Percentiles rank a stretch among this genome's conserved stretches.
Conservation (phyloP, 257 asterid species). For the Mentha longifolia region DNA sequence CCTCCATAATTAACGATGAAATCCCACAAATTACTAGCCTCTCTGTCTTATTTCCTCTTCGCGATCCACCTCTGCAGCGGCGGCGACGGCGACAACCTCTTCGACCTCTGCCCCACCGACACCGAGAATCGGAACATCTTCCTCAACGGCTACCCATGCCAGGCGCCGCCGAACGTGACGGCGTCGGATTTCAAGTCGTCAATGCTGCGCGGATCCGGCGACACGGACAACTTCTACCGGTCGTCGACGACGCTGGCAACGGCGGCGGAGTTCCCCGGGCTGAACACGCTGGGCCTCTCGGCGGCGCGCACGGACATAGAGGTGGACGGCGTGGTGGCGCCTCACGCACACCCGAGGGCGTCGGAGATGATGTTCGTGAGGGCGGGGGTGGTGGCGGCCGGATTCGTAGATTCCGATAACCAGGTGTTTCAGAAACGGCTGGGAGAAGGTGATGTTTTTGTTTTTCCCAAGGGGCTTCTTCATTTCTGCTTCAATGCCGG, state of each 20-base stretch:
- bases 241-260: conserved; percentile 52
- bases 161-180: conserved; percentile 45
- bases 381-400: conserved; percentile 56
- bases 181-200: conserved; percentile 75
- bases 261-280: conserved; percentile 71
- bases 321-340: conserved; percentile 62
- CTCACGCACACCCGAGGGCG: conserved; percentile 72
- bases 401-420: conserved; percentile 58
- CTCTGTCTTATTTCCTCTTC: conserved; percentile 30
- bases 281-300: conserved; percentile 73
- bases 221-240: conserved; percentile 49
- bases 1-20: conserved; percentile 23
- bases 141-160: conserved; percentile 76
- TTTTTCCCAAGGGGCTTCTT: conserved; percentile 73
- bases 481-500: conserved; percentile 68
- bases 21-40: conserved; percentile 4
- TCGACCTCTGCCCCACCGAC: conserved; percentile 64
- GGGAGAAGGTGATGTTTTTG: conserved; percentile 62
- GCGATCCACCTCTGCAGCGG: conserved; percentile 28
- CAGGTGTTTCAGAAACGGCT: conserved; percentile 53
- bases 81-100: conserved; percentile 56
- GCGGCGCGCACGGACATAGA: conserved; percentile 65
- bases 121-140: conserved; percentile 34
- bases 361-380: conserved; percentile 67
- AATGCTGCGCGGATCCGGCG: conserved; percentile 46